These are phyloP conservation scores for Penicillium sp. DNA, from an alignment of 2,329 filamentous ascomycete species.

Conservation along the genomic window DNA sequence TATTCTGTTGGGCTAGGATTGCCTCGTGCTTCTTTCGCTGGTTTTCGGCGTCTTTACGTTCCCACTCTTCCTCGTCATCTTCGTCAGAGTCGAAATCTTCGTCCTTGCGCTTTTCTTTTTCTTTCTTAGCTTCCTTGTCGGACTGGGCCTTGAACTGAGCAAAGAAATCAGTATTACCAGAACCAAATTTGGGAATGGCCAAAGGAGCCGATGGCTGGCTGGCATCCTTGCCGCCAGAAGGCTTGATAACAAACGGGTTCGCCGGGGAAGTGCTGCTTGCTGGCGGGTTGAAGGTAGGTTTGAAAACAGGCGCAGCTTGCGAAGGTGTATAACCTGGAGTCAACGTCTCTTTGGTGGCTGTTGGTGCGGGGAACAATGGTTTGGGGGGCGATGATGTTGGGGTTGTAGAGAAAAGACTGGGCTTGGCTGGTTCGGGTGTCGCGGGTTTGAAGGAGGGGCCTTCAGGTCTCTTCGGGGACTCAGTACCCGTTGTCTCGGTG, in stretches of 20 bases:
- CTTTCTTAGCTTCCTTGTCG: slow-evolving; percentile 47
- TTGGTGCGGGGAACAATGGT: slow-evolving; percentile 24
- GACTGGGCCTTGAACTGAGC: slow-evolving; percentile 48
- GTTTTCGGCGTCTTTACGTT: slow-evolving; percentile 51
- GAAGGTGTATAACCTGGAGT: slow-evolving; percentile 20
- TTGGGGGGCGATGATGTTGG: slow-evolving; percentile 29
- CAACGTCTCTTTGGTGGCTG: slow-evolving; percentile 17
- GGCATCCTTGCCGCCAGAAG: slow-evolving; percentile 14
- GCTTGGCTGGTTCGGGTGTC: slow-evolving; percentile 24
- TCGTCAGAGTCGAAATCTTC: slow-evolving; percentile 59
- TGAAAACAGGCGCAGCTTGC: slow-evolving; percentile 18
- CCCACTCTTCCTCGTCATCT: slow-evolving; percentile 56
- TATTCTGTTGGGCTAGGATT: slow-evolving; percentile 43
- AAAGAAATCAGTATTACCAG: slow-evolving; percentile 43
- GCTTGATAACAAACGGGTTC: slow-evolving; percentile 31
- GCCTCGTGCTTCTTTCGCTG: slow-evolving; percentile 52
- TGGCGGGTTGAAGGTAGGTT: slow-evolving; percentile 21
- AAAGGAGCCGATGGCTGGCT: slow-evolving; percentile 23
- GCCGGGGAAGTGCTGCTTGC: slow-evolving; percentile 16
- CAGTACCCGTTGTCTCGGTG: slow-evolving; percentile 13
- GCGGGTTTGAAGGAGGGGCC: slow-evolving; percentile 24
- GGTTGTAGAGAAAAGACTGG: slow-evolving; percentile 29
- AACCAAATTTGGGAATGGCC: slow-evolving; percentile 41
- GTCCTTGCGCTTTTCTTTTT: slow-evolving; percentile 54
- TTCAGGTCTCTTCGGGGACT: slow-evolving; percentile 10